phyloP scores from a whole-genome alignment of 495 filamentous ascomycete genomes.

The Tuber calosporum region DNA sequence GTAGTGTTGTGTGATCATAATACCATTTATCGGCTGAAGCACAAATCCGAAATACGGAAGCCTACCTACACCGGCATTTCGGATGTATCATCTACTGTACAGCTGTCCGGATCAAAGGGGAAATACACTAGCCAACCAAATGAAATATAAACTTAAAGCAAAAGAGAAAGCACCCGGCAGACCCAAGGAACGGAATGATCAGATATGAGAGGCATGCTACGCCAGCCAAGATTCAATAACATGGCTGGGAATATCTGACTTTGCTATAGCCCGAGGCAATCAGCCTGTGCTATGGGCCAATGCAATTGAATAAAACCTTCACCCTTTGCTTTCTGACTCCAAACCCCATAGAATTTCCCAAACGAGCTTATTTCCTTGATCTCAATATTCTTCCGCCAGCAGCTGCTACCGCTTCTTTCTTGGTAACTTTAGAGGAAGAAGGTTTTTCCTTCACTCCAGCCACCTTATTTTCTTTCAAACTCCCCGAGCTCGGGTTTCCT shows the following conservation, averaged over 20 bases:
- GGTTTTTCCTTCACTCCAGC: slow-evolving; percentile 33
- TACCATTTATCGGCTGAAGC: not conserved
- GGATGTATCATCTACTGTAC: not conserved
- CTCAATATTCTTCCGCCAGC: slow-evolving; percentile 36
- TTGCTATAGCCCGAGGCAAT: not conserved
- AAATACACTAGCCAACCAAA: not conserved
- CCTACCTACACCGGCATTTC: not conserved
- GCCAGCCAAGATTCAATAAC: not conserved
- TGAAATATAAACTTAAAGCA: not conserved
- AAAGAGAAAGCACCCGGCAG: not conserved
- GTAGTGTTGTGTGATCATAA: not conserved
- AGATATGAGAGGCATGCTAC: not conserved
- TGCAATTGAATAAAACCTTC: not conserved
- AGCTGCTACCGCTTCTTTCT: slow-evolving; percentile 18
- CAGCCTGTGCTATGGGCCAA: not conserved
- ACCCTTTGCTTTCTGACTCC: not conserved
- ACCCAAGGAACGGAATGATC: not conserved
- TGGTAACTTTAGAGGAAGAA: slow-evolving; percentile 12
- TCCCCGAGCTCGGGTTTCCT: slow-evolving; percentile 34
- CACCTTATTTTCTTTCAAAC: slow-evolving; percentile 41
- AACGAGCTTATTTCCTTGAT: slow-evolving; percentile 22
- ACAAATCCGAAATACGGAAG: not conserved
- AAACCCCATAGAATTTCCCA: not conserved
- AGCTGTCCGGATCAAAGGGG: not conserved
- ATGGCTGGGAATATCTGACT: not conserved